phyloP scores from a whole-genome alignment of 73 alveolate genomes.

The Paraurostyla sp. region DNA sequence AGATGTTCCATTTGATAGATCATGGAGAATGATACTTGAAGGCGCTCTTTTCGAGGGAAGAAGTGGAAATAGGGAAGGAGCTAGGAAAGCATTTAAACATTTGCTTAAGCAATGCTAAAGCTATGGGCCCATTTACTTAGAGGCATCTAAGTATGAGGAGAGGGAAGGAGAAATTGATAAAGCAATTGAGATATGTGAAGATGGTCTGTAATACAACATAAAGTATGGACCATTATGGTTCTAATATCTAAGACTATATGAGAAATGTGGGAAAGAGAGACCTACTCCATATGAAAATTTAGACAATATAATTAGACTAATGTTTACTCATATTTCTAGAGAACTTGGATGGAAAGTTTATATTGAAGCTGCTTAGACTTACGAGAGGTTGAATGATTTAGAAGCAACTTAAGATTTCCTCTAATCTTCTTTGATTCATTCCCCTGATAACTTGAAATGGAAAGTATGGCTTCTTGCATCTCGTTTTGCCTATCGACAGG shows the following conservation, averaged over 20 bases:
- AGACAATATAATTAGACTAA: slow-evolving; percentile 43
- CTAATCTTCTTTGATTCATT: slow-evolving; percentile 44
- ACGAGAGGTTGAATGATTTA: slow-evolving; percentile 52
- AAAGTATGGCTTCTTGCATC: slow-evolving; percentile 78
- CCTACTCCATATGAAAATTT: slow-evolving; percentile 23
- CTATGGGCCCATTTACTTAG: slow-evolving; percentile 69
- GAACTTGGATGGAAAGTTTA: slow-evolving; percentile 79
- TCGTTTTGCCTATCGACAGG: slow-evolving; percentile 66
- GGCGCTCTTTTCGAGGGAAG: slow-evolving; percentile 81
- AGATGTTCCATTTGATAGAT: slow-evolving; percentile 67
- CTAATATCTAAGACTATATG: slow-evolving; percentile 66
- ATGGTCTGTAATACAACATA: slow-evolving; percentile 65
- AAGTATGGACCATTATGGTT: slow-evolving; percentile 82
- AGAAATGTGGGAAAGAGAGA: slow-evolving; percentile 6
- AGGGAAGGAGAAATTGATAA: slow-evolving; percentile 55
- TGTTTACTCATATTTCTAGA: slow-evolving; percentile 49
- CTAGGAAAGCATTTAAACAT: slow-evolving; percentile 64
- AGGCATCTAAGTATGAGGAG: slow-evolving; percentile 68
- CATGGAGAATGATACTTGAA: slow-evolving; percentile 77
- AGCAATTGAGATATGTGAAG: slow-evolving; percentile 75
- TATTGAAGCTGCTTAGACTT: slow-evolving; percentile 73
- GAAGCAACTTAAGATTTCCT: slow-evolving; percentile 55
- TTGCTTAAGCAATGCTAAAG: slow-evolving; percentile 59
- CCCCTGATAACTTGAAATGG: slow-evolving; percentile 79
- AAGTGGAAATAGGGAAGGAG: slow-evolving; percentile 67